These are phyloP conservation scores for Alternaria infectoria DNA, from an alignment of 2,329 filamentous ascomycete species.

Conservation along the genomic window DNA sequence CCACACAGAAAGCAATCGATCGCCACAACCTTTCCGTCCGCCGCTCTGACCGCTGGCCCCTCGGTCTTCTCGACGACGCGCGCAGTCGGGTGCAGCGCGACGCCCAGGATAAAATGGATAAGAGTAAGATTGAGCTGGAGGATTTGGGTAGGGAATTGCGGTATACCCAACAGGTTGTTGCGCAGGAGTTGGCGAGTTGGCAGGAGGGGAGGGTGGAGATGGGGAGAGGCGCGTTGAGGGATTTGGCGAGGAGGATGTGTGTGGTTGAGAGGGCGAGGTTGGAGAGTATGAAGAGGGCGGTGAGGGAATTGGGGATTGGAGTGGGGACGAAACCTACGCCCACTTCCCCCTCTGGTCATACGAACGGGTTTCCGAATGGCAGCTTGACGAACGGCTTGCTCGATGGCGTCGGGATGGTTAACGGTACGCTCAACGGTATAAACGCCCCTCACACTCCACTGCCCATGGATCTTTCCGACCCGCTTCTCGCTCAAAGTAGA, in stretches of 20 bases:
- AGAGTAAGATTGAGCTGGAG: conserved; percentile 72
- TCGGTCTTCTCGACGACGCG: conserved; percentile 85
- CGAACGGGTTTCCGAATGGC: neutral
- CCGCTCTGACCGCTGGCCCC: conserved; percentile 78
- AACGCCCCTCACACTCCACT: neutral
- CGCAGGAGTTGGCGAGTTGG: conserved; percentile 90
- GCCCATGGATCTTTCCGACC: neutral
- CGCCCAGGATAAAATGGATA: conserved; percentile 77
- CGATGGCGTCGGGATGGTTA: neutral
- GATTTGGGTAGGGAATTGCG: conserved; percentile 80
- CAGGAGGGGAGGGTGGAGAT: conserved; percentile 84
- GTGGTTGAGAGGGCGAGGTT: conserved; percentile 79
- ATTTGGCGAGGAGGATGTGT: conserved; percentile 79
- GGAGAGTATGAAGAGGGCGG: conserved; percentile 78
- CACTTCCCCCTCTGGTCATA: neutral
- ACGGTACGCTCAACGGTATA: neutral
- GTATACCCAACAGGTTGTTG: conserved; percentile 93
- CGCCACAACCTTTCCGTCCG: conserved; percentile 77
- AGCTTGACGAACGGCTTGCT: neutral
- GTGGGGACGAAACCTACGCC: neutral
- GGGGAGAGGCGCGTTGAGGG: conserved; percentile 74
- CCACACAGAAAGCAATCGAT: conserved; percentile 76
- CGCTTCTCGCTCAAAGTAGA: neutral
- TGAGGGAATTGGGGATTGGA: conserved; percentile 61
- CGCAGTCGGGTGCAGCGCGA: conserved; percentile 80